These are phyloP conservation scores for Tolypocladium amazonense DNA, from an alignment of 2,329 filamentous ascomycete genomes.

Conservation along the genomic window DNA sequence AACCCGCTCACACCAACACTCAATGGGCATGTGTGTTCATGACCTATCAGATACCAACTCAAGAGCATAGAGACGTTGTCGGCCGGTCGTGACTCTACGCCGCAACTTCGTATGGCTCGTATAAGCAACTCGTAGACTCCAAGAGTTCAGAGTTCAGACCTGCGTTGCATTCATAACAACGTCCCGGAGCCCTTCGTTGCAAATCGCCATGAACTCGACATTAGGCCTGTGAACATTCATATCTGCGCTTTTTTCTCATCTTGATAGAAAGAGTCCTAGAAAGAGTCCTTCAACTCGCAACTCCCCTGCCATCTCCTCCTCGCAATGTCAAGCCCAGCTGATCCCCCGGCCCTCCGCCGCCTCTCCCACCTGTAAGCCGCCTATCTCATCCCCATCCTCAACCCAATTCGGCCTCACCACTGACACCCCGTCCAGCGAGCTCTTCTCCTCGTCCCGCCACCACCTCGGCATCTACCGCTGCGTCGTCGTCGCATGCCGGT, in stretches of 20 bases:
- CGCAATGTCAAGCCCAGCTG: not conserved
- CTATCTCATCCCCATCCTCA: not conserved
- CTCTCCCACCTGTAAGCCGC: constrained; percentile 1
- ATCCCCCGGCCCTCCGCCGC: not conserved
- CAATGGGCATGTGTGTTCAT: too few species aligned
- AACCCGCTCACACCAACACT: not conserved
- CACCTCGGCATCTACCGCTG: constrained; percentile 34
- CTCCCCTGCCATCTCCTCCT: not conserved
- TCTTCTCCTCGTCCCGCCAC: constrained; percentile 34
- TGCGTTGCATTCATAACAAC: not conserved
- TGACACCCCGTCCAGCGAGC: constrained; percentile 23
- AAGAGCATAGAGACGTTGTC: too few species aligned
- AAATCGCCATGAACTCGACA: not conserved
- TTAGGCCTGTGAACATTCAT: not conserved
- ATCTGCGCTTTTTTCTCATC: not conserved
- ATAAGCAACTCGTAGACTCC: too few species aligned
- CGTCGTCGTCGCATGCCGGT: constrained; percentile 34
- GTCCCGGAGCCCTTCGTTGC: not conserved
- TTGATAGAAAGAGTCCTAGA: too few species aligned
- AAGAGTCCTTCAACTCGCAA: too few species aligned
- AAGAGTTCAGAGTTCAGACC: too few species aligned
- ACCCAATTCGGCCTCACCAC: not conserved
- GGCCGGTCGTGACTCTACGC: too few species aligned
- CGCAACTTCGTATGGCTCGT: too few species aligned
- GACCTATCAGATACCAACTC: too few species aligned